Base-by-base conservation (phyloP, 805 yeast species). In the Saturnispora sekii region DNA sequence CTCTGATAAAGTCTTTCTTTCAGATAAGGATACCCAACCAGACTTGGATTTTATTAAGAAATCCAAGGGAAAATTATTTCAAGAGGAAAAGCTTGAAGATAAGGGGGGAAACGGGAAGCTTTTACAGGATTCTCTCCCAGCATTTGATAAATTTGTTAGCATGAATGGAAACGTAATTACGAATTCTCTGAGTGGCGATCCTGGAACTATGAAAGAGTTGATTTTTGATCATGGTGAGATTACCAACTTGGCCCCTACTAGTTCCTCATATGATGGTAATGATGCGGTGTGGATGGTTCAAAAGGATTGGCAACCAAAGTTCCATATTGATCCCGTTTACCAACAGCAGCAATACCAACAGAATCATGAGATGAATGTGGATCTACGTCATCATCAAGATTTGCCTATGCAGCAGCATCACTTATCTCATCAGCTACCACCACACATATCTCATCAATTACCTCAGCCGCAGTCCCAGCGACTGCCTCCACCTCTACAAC, bases 1-100 rank as follows among this genome's bases (percentile, higher is more conserved):
- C 40, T 48, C 57, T 4, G 57, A 55, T 40, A 54, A 53, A 31
- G 61, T 56, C 15, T 56, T 58, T 38, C 33, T 48, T 53, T 4
- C 48, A 46, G 28, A 46, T 46, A 4, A 47, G 48, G 33, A 35
- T 53, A 14, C 56, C 54, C 15, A 54, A 38, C n/a, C 37, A 28
- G 35, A 42, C 40, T 14, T 34, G 29, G 18, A 32, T 30, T 35
- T 33, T 28, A 12, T 32, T n/a, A 38, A 42, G 21, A 41, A 34
- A n/a, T 7, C 40, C 10, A 38, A 38, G 5, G 9, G 10, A 2
- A 31, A 15, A 12, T 18, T 33, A 18, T 31, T 31, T 21, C 11
- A 42, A 12, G 37, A 32, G 3, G 36, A 18, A 31, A 17, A 29
- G 11, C 31, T 32, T 17, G 32, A 32, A 32, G 12, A 5, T 6